A percentile compares a stretch with the other conserved stretches of the same genome.
Conservation (phyloP, 331 rosid genomes). For the Rhamnella rubrinervis region DNA sequence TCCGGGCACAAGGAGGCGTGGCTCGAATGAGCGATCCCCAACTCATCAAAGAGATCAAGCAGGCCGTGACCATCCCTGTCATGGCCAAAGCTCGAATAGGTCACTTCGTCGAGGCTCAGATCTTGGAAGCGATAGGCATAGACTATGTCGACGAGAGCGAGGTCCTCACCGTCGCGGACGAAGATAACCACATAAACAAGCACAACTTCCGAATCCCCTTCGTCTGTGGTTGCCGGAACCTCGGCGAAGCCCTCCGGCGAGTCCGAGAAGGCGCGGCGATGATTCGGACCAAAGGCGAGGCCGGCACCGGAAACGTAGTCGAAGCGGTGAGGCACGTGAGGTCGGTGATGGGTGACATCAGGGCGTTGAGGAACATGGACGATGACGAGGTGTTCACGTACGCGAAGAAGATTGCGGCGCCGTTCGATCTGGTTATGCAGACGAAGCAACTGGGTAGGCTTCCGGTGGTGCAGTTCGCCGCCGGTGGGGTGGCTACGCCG, state of each 20-base stretch:
- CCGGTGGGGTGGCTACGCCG: slow-evolving; percentile 49
- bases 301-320: slow-evolving; percentile 42
- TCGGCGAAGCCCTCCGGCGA: slow-evolving; percentile 46
- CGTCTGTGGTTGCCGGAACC: slow-evolving; percentile 49
- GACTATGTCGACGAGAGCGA: slow-evolving; percentile 46
- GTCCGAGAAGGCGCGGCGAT: slow-evolving; percentile 47
- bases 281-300: slow-evolving; percentile 47
- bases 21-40: slow-evolving; percentile 47
- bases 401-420: slow-evolving; percentile 45
- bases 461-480: slow-evolving; percentile 46
- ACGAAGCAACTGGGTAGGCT: slow-evolving; percentile 49
- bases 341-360: slow-evolving; percentile 46
- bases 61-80: slow-evolving; percentile 43
- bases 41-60: slow-evolving; percentile 43
- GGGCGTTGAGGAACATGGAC: slow-evolving; percentile 47
- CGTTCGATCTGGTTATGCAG: slow-evolving; percentile 44
- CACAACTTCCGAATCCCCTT: slow-evolving; percentile 43
- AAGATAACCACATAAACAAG: slow-evolving; percentile 44
- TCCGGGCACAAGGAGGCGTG: slow-evolving; percentile 44
- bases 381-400: slow-evolving; percentile 45
- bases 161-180: slow-evolving; percentile 44
- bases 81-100: slow-evolving; percentile 50
- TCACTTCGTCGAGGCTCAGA: slow-evolving; percentile 46
- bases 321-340: slow-evolving; percentile 46
- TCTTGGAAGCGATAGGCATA: slow-evolving; percentile 44